Percentiles rank a stretch among this genome's conserved stretches.
These are phyloP conservation scores for Kalmusia sp. DNA, from an alignment of 2,329 filamentous ascomycete species.

Conservation along the genomic window DNA sequence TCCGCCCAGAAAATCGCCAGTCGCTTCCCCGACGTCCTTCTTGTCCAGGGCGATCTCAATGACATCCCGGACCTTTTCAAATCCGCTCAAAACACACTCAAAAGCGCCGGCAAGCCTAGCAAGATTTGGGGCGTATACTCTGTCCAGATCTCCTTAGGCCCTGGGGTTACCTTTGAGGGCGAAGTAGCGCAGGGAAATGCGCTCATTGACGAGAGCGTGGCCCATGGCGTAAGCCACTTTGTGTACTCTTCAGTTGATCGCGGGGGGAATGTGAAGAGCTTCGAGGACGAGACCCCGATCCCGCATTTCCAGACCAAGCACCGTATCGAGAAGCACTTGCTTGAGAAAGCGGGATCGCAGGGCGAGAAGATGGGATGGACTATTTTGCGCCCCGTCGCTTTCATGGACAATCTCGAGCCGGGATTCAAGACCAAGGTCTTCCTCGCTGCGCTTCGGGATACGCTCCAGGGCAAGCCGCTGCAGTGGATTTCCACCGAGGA, in stretches of 20 bases:
- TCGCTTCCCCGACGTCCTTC: slow-evolving; percentile 56
- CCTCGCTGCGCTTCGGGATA: slow-evolving; percentile 52
- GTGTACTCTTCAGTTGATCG: slow-evolving; percentile 71
- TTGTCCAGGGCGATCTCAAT: slow-evolving; percentile 66
- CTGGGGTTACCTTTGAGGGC: slow-evolving; percentile 50
- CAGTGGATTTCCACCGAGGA: slow-evolving; percentile 53
- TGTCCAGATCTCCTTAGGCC: slow-evolving; percentile 61
- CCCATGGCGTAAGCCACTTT: slow-evolving; percentile 64
- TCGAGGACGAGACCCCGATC: slow-evolving; percentile 56
- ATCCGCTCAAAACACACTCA: slow-evolving; percentile 47
- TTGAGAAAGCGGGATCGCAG: slow-evolving; percentile 51
- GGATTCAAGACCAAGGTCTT: slow-evolving; percentile 59
- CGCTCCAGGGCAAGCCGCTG: slow-evolving; percentile 51
- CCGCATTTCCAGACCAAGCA: slow-evolving; percentile 70
- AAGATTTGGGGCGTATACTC: slow-evolving; percentile 67
- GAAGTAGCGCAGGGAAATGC: slow-evolving; percentile 65
- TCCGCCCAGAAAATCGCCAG: slow-evolving; percentile 58
- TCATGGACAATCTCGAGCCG: slow-evolving; percentile 66
- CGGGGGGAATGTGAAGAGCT: slow-evolving; percentile 61
- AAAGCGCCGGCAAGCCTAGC: slow-evolving; percentile 38
- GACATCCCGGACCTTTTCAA: slow-evolving; percentile 59
- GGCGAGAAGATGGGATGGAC: slow-evolving; percentile 64
- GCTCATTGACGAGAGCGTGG: slow-evolving; percentile 65
- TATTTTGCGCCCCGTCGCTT: slow-evolving; percentile 67
- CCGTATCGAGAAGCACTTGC: slow-evolving; percentile 68